Evolutionary conservation across 768 basidiomycete species (phyloP).

Genomic region (Lentinula aciculospora): DNA sequence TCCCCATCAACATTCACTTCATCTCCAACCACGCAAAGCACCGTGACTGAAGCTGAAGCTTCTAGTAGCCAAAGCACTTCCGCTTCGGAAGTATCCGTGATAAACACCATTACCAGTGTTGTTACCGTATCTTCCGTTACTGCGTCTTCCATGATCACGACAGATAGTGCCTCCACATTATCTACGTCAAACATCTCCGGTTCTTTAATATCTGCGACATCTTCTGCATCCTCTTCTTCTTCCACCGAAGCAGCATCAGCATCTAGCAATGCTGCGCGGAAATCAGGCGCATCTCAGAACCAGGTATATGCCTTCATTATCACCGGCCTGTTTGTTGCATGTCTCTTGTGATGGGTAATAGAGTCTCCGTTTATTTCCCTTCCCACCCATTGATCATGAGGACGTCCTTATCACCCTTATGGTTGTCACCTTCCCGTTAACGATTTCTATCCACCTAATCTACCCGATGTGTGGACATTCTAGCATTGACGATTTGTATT

Average conservation of each 20-base stretch:
- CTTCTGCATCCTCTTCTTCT: conserved; percentile 18
- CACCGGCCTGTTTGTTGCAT: background rate
- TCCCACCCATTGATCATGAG: conserved; percentile 1
- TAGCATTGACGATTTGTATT: background rate
- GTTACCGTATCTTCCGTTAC: background rate
- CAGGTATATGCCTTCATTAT: background rate
- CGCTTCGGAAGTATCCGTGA: background rate
- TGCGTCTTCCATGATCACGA: background rate
- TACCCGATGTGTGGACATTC: background rate
- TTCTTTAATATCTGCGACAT: background rate
- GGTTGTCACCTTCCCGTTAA: background rate
- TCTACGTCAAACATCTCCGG: background rate
- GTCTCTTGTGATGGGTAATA: background rate
- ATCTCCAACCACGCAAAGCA: conserved; percentile 44
- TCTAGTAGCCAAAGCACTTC: background rate
- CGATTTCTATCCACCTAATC: background rate
- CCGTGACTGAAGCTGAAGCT: background rate
- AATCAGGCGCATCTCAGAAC: background rate
- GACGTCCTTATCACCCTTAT: background rate
- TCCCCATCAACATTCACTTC: conserved; percentile 27
- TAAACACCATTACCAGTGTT: background rate
- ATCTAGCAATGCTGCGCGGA: background rate
- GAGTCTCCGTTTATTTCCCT: too few species aligned
- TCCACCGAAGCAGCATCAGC: background rate
- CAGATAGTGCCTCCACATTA: background rate